Percentiles rank a stretch among this genome's conserved stretches.
phyloP scores from a whole-genome alignment of 495 filamentous ascomycete species.

The Parmelia sp. region DNA sequence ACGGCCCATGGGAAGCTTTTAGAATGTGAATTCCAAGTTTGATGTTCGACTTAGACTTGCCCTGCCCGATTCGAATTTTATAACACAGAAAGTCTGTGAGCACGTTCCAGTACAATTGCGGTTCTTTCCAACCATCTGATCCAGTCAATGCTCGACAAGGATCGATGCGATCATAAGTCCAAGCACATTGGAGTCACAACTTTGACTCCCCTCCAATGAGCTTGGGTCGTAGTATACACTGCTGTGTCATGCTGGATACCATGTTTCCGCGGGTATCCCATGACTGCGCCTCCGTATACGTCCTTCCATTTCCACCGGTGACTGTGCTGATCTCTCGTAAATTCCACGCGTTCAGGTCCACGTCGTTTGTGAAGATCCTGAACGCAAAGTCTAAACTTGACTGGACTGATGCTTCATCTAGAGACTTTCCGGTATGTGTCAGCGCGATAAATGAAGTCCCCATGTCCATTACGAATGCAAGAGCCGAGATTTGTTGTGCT shows the following conservation, averaged over 20 bases:
- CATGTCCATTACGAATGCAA: slow-evolving; percentile 3
- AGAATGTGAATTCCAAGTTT: no score
- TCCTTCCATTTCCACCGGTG: background rate
- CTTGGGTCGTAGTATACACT: background rate
- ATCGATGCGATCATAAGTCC: background rate
- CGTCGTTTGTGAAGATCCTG: background rate
- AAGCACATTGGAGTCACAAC: background rate
- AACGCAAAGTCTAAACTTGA: slow-evolving; percentile 5
- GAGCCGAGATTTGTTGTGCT: background rate
- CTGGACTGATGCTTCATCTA: background rate
- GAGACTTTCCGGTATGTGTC: background rate
- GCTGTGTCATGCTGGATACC: slow-evolving; percentile 1
- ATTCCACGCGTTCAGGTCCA: slow-evolving; percentile 4
- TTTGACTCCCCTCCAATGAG: background rate
- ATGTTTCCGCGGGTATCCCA: background rate
- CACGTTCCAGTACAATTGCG: background rate
- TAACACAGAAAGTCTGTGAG: background rate
- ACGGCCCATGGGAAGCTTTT: no score
- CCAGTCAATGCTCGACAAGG: background rate
- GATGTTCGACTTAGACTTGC: no score
- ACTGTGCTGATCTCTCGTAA: background rate
- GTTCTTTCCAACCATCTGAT: background rate
- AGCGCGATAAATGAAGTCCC: background rate
- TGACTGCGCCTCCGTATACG: background rate
- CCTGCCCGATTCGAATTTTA: no score